Conservation (phyloP, 129 eudicot genomes). For the Flaveria linearis region DNA sequence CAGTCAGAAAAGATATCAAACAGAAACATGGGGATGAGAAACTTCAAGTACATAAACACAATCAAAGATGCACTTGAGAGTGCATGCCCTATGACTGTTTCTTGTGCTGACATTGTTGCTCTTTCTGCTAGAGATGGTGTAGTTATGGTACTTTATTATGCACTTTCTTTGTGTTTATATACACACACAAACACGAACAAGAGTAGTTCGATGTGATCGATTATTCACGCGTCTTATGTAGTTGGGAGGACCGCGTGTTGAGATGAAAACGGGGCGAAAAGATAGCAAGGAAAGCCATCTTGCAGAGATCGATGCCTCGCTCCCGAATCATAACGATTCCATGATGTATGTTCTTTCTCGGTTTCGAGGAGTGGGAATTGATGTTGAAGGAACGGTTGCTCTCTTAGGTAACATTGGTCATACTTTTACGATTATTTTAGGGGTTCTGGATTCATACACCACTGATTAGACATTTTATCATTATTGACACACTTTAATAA, state of each 20-base stretch:
- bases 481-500: too few species aligned
- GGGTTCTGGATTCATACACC: background rate
- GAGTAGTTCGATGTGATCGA: background rate
- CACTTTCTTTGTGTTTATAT: background rate
- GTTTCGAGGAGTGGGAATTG: slow-evolving; percentile 67
- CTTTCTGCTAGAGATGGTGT: slow-evolving; percentile 87
- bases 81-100: slow-evolving; percentile 76
- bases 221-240: slow-evolving; percentile 17
- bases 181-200: background rate
- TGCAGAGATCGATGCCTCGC: slow-evolving; percentile 48
- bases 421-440: background rate
- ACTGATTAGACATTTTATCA: too few species aligned
- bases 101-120: slow-evolving; percentile 86
- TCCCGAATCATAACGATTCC: slow-evolving; percentile 76
- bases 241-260: slow-evolving; percentile 82
- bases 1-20: slow-evolving; percentile 56
- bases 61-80: slow-evolving; percentile 73
- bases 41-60: slow-evolving; percentile 73
- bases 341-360: slow-evolving; percentile 52
- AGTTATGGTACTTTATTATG: slow-evolving; percentile 47
- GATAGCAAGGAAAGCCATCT: slow-evolving; percentile 64
- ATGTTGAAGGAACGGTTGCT: slow-evolving; percentile 87
- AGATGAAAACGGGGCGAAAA: slow-evolving; percentile 77
- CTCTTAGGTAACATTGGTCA: slow-evolving; percentile 47
- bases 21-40: slow-evolving; percentile 83